Percentiles rank a stretch among this genome's conserved stretches.
phyloP scores from a whole-genome alignment of 768 basidiomycete species.

The Russula dissimulans region DNA sequence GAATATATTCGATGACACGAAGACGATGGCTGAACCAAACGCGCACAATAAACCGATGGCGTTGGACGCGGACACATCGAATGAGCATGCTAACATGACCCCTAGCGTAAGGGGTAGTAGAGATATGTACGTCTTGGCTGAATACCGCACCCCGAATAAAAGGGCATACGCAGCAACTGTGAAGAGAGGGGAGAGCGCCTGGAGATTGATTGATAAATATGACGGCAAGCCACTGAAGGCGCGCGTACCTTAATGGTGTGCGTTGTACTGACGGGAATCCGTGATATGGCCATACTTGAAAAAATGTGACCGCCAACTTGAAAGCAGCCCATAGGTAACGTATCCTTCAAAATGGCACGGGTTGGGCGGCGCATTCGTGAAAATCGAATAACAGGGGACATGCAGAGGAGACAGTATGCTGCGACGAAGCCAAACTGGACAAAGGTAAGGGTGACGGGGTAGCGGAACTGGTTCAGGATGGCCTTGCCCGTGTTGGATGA shows the following conservation, averaged over 20 bases:
- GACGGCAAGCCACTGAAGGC: not conserved
- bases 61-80: constrained; percentile 85
- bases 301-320: constrained; percentile 98
- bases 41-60: constrained; percentile 84
- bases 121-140: constrained; percentile 82
- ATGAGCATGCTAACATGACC: constrained; percentile 96
- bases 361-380: constrained; percentile 64
- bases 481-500: constrained; percentile 96
- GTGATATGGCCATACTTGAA: constrained; percentile 92
- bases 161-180: constrained; percentile 94
- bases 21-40: constrained; percentile 92
- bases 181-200: constrained; percentile 96
- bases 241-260: constrained; percentile 92
- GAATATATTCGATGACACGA: constrained; percentile 97
- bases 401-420: constrained; percentile 73
- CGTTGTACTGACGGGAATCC: constrained; percentile 94
- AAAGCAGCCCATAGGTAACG: constrained; percentile 93
- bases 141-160: constrained; percentile 90
- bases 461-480: constrained; percentile 86
- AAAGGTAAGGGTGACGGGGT: constrained; percentile 94
- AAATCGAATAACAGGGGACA: constrained; percentile 64
- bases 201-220: not conserved
- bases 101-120: constrained; percentile 91
- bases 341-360: constrained; percentile 60
- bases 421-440: constrained; percentile 96